Conservation (phyloP, 768 basidiomycete genomes). For the Thelephora aurantiotincta region DNA sequence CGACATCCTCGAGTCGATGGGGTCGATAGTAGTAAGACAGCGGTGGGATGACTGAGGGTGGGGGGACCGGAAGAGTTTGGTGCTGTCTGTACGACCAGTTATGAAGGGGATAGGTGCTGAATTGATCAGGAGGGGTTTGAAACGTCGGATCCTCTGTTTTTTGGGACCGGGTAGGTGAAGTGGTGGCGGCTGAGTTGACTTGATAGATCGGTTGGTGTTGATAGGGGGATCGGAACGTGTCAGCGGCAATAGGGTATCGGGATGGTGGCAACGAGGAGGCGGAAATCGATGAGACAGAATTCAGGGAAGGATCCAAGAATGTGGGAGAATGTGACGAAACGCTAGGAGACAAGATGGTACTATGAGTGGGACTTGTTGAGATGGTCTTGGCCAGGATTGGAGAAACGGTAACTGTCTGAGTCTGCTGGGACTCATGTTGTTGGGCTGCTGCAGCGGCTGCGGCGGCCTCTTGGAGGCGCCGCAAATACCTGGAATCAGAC, state of each 20-base stretch:
- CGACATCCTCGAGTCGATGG: slow-evolving; percentile 68
- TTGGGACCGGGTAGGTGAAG: slow-evolving; percentile 26
- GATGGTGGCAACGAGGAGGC: slow-evolving; percentile 44
- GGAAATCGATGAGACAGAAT: slow-evolving; percentile 20
- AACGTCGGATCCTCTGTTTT: slow-evolving; percentile 28
- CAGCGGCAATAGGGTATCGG: slow-evolving; percentile 56
- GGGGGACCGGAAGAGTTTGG: slow-evolving; percentile 29
- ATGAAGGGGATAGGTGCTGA: slow-evolving; percentile 50
- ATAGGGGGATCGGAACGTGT: slow-evolving; percentile 49
- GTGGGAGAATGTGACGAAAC: slow-evolving; percentile 16
- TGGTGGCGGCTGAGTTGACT: slow-evolving; percentile 11
- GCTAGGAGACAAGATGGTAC: slow-evolving; percentile 23
- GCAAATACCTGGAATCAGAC: slow-evolving; percentile 41
- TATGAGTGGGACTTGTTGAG: slow-evolving; percentile 30
- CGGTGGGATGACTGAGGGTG: slow-evolving; percentile 34
- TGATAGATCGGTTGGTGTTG: slow-evolving; percentile 17
- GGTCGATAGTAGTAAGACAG: slow-evolving; percentile 63
- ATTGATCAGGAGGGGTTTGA: slow-evolving; percentile 32
- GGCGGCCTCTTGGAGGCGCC: slow-evolving; percentile 61
- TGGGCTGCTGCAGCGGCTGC: slow-evolving; percentile 44
- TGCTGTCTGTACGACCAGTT: slow-evolving; percentile 64
- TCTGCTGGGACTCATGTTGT: slow-evolving; percentile 19
- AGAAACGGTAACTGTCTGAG: slow-evolving; percentile 17
- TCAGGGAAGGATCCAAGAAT: slow-evolving; percentile 40
- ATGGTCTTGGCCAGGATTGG: slow-evolving; percentile 26